These are phyloP conservation scores for Delonix regia DNA, from an alignment of 306 rosid species.

Conservation along the genomic window DNA sequence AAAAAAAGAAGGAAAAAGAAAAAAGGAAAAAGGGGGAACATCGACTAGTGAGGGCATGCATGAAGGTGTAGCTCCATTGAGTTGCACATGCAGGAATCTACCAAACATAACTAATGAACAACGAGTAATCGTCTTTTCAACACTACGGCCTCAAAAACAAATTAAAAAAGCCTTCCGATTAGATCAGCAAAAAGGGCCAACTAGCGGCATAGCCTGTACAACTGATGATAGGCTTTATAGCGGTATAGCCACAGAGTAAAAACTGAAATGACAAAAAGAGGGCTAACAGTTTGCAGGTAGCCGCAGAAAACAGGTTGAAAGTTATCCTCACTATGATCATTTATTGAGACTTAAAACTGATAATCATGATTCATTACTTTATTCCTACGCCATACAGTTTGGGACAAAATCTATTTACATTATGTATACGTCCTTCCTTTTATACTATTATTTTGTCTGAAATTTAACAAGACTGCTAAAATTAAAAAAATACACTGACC, in stretches of 20 bases:
- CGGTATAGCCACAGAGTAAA: not conserved
- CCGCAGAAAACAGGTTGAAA: not conserved
- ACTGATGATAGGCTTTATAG: not conserved
- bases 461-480: constrained; percentile 1
- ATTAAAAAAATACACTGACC: constrained; percentile 8
- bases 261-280: no score
- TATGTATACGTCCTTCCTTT: not conserved
- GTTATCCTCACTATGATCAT: not conserved
- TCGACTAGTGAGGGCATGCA: no score
- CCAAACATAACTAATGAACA: not conserved
- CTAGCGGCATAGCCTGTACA: not conserved
- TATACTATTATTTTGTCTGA: not conserved
- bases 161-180: not conserved
- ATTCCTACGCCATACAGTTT: not conserved
- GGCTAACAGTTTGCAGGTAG: not conserved
- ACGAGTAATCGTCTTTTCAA: not conserved
- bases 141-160: not conserved
- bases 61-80: not conserved
- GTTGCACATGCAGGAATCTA: not conserved
- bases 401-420: constrained; percentile 34
- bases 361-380: not conserved
- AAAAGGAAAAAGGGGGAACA: no score
- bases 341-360: constrained; percentile 10
- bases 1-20: no score
- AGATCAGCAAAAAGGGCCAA: not conserved